Percentiles rank a stretch among this genome's conserved stretches.
Conservation (phyloP, 2,329 filamentous ascomycete species). For the Bertia moriformis region DNA sequence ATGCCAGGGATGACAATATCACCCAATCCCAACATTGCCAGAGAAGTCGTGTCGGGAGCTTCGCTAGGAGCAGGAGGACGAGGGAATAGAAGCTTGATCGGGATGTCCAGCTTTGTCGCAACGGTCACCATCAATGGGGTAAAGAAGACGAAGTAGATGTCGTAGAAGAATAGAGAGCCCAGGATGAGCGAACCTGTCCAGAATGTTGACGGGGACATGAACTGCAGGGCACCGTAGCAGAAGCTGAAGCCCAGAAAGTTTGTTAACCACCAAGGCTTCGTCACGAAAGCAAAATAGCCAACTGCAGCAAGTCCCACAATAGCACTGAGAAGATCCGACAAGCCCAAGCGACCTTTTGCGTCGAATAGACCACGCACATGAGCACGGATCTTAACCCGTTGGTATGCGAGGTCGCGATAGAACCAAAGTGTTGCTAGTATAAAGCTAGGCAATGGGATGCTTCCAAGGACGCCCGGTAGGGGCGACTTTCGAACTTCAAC, state of each 20-base stretch:
- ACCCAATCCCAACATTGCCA: slow-evolving; percentile 50
- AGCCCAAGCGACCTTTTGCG: slow-evolving; percentile 3
- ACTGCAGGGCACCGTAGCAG: slow-evolving; percentile 45
- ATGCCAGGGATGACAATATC: slow-evolving; percentile 54
- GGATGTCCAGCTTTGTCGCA: slow-evolving; percentile 50
- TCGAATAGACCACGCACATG: slow-evolving; percentile 3
- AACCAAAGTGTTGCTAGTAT: background rate
- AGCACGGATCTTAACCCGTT: slow-evolving; percentile 2
- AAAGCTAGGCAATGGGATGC: background rate
- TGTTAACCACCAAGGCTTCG: slow-evolving; percentile 45
- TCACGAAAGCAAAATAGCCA: slow-evolving; percentile 23
- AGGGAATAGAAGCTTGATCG: slow-evolving; percentile 53
- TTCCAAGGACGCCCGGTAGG: background rate
- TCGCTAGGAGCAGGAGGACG: slow-evolving; percentile 21
- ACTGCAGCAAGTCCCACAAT: slow-evolving; percentile 23
- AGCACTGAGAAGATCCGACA: slow-evolving; percentile 15
- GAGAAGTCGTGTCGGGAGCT: slow-evolving; percentile 2
- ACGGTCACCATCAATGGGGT: slow-evolving; percentile 41
- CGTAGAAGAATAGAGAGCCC: slow-evolving; percentile 48
- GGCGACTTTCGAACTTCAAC: background rate
- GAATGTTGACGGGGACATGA: slow-evolving; percentile 53
- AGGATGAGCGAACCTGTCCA: slow-evolving; percentile 46
- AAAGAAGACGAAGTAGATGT: slow-evolving; percentile 49
- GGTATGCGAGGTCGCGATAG: background rate
- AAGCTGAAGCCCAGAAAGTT: slow-evolving; percentile 54